Base-by-base conservation (phyloP, 2,329 filamentous ascomycete species). In the Graphium sp. region DNA sequence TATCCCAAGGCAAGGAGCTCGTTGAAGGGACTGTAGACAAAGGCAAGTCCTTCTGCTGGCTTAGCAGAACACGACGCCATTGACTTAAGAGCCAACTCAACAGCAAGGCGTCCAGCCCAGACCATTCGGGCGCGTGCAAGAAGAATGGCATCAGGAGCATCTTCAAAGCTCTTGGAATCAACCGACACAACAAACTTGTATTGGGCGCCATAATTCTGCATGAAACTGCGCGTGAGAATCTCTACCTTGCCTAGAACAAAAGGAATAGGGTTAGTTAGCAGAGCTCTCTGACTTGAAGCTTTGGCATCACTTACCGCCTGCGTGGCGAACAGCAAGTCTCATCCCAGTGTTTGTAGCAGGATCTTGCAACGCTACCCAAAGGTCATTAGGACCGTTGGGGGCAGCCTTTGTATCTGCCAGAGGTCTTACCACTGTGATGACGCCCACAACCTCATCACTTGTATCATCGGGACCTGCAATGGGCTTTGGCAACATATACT, bases 171-270 rank as follows among this genome's bases (percentile, higher is more conserved):
- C n/a, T 45, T 50, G 4, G 56, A 64, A 5, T 58, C 48, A 3
- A 68, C 62, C 2, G 56, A 51, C 2, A 73, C 70, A 20, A 68
- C 59, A 39, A 72, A 79, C 30, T 78, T 77, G 45, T 79, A 80
- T 0, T 62, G 61, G 34, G 72, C 72, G 2, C 74, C 74, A 55
- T 62, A 68, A 35, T 73, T 73, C 18, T 58, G 55, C 3, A 51
- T 45, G 33, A 64, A 72, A 29, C 71, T 63, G 0, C 58, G 51
- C 1, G 59, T 66, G 4, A 66, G 42, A 5, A 55, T 49, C 31
- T 65, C 59, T 7, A 49, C 38, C 3, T 44, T 41, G 6, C 36
- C 52, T 56, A 15, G 10, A n/a, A n/a, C n/a, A n/a, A n/a, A n/a
- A n/a, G n/a, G n/a, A 5, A 7, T 14, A 6, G 9, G 13, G 42